These are phyloP conservation scores for Chlorella sp. DNA, from an alignment of 139 green algal species.

Conservation along the genomic window DNA sequence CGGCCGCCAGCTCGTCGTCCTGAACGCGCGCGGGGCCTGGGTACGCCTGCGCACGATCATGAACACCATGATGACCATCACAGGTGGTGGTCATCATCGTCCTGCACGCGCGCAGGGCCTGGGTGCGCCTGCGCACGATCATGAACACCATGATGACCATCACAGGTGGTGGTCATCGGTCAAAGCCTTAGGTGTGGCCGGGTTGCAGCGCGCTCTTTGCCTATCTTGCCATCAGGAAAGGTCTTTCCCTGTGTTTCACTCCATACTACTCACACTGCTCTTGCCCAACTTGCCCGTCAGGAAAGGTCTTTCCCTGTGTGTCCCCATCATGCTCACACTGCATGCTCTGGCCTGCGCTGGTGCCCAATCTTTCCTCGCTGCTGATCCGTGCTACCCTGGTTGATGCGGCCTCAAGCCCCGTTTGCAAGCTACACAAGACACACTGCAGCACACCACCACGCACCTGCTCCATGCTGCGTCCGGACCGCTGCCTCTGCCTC, in stretches of 20 bases:
- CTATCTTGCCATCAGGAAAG: too few relatives aligned
- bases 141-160: background rate
- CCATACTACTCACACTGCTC: background rate
- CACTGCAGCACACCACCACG: too few relatives aligned
- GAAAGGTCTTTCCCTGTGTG: too few relatives aligned
- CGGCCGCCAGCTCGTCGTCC: slow-evolving; percentile 24
- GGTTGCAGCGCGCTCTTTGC: background rate
- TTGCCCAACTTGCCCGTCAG: too few relatives aligned
- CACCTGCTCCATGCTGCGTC: slow-evolving; percentile 6
- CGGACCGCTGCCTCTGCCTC: slow-evolving; percentile 1
- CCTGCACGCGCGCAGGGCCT: slow-evolving; percentile 7
- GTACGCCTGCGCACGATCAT: background rate
- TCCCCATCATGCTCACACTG: too few relatives aligned
- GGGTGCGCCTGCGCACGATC: background rate
- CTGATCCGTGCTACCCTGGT: too few relatives aligned
- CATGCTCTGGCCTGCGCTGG: too few relatives aligned
- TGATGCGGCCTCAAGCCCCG: too few relatives aligned
- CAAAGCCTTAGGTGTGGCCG: background rate
- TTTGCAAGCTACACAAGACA: too few relatives aligned
- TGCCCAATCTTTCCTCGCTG: too few relatives aligned
- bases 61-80: background rate
- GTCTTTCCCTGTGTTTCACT: too few relatives aligned
- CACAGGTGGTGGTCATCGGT: background rate
- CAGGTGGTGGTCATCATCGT: slow-evolving; percentile 5
- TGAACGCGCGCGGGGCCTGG: slow-evolving; percentile 4